These are phyloP conservation scores for Leccinum arenicola DNA, from an alignment of 768 basidiomycete genomes.

Conservation along the genomic window DNA sequence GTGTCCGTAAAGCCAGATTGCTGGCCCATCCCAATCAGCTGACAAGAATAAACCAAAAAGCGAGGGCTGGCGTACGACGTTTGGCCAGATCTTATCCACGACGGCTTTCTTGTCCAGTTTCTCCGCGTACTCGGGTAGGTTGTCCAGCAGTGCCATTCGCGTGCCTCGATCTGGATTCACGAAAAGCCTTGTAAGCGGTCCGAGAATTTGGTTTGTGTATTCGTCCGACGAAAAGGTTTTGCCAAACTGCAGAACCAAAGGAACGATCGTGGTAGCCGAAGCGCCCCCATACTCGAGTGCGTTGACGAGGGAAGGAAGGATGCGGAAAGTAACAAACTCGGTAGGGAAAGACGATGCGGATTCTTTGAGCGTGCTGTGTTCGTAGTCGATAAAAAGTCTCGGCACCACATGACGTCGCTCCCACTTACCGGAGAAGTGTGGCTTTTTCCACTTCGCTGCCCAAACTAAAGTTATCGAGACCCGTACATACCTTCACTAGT, in stretches of 20 bases:
- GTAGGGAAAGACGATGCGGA: conserved; percentile 76
- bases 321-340: conserved; percentile 79
- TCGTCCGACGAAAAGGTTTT: conserved; percentile 66
- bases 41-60: no score
- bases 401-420: background rate
- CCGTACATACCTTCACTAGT: conserved; percentile 79
- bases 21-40: conserved; percentile 36
- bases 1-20: conserved; percentile 97
- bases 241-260: conserved; percentile 81
- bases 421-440: conserved; percentile 58
- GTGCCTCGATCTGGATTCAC: conserved; percentile 90
- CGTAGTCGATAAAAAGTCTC: background rate
- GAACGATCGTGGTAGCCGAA: conserved; percentile 73
- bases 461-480: conserved; percentile 82
- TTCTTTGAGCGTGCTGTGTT: conserved; percentile 71
- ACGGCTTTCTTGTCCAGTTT: conserved; percentile 85
- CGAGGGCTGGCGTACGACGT: conserved; percentile 54
- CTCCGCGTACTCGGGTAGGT: conserved; percentile 78
- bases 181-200: conserved; percentile 80
- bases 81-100: conserved; percentile 87
- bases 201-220: conserved; percentile 64
- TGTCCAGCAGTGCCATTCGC: conserved; percentile 90
- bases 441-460: conserved; percentile 79
- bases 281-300: conserved; percentile 79
- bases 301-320: conserved; percentile 83